Percentiles rank a stretch among this genome's conserved stretches.
phyloP scores from a whole-genome alignment of 805 yeast genomes.

The Brettanomyces nanus region DNA sequence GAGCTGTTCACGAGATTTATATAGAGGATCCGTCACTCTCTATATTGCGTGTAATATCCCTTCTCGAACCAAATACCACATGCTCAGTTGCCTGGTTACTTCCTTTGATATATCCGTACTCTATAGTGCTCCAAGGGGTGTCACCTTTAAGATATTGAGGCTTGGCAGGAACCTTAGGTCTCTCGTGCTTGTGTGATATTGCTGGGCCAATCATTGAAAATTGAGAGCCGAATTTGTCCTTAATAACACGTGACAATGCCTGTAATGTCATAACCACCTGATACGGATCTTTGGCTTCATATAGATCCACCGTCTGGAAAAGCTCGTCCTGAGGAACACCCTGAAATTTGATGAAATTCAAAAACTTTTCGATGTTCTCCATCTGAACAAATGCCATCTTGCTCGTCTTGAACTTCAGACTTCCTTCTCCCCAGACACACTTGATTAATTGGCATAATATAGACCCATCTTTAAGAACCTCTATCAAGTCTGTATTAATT shows the following conservation, averaged over 20 bases:
- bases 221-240: conserved; percentile 35
- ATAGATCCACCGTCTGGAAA: conserved; percentile 72
- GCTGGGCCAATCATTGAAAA: conserved; percentile 53
- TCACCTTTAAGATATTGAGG: conserved; percentile 38
- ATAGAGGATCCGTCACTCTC: neutral
- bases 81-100: conserved; percentile 46
- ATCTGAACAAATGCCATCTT: conserved; percentile 73
- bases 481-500: conserved; percentile 37
- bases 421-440: conserved; percentile 29
- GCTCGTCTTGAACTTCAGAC: conserved; percentile 46
- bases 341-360: conserved; percentile 48
- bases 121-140: conserved; percentile 44
- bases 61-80: conserved; percentile 44
- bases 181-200: conserved; percentile 38
- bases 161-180: conserved; percentile 45
- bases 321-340: conserved; percentile 79
- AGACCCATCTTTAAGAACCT: conserved; percentile 53
- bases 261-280: conserved; percentile 69
- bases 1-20: conserved; percentile 1
- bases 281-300: conserved; percentile 66
- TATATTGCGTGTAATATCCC: conserved; percentile 31
- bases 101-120: conserved; percentile 54
- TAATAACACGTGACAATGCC: conserved; percentile 63
- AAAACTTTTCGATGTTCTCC: conserved; percentile 76
- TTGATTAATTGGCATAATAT: conserved; percentile 41